A percentile compares a stretch with the other conserved stretches of the same genome.
Conservation (phyloP, 768 basidiomycete genomes). For the Lentinula lateritia region DNA sequence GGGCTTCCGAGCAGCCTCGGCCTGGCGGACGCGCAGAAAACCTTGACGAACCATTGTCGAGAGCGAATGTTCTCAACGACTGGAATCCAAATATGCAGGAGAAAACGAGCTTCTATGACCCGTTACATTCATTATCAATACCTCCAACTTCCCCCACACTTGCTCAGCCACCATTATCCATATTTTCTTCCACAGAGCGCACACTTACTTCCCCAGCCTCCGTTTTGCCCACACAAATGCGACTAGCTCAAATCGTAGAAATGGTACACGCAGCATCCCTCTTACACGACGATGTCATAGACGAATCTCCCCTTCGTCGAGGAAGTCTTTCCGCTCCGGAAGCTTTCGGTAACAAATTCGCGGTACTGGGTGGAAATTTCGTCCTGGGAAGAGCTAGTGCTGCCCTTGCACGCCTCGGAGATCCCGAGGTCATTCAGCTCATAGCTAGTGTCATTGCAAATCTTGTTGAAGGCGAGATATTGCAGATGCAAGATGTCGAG, state of each 20-base stretch:
- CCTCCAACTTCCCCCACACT: slow-evolving; percentile 24
- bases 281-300: slow-evolving; percentile 95
- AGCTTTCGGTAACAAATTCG: slow-evolving; percentile 82
- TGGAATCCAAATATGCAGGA: slow-evolving; percentile 78
- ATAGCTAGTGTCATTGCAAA: slow-evolving; percentile 84
- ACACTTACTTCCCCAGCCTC: slow-evolving; percentile 17
- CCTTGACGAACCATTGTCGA: slow-evolving; percentile 68
- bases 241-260: slow-evolving; percentile 93
- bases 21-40: slow-evolving; percentile 46
- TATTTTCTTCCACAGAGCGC: slow-evolving; percentile 8
- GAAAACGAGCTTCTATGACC: slow-evolving; percentile 50
- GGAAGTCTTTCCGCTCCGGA: slow-evolving; percentile 75
- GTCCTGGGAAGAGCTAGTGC: slow-evolving; percentile 81
- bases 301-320: slow-evolving; percentile 73
- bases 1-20: slow-evolving; percentile 46
- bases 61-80: slow-evolving; percentile 78
- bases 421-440: slow-evolving; percentile 81
- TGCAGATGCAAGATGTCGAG: slow-evolving; percentile 67
- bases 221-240: slow-evolving; percentile 77
- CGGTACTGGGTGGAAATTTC: slow-evolving; percentile 89
- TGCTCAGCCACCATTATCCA: slow-evolving; percentile 13
- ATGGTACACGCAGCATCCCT: slow-evolving; percentile 96
- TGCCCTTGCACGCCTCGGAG: slow-evolving; percentile 75
- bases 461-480: slow-evolving; percentile 89
- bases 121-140: slow-evolving; percentile 33